Evolutionary conservation across 805 yeast species (phyloP).

Genomic region (Monosporozyma unispora): DNA sequence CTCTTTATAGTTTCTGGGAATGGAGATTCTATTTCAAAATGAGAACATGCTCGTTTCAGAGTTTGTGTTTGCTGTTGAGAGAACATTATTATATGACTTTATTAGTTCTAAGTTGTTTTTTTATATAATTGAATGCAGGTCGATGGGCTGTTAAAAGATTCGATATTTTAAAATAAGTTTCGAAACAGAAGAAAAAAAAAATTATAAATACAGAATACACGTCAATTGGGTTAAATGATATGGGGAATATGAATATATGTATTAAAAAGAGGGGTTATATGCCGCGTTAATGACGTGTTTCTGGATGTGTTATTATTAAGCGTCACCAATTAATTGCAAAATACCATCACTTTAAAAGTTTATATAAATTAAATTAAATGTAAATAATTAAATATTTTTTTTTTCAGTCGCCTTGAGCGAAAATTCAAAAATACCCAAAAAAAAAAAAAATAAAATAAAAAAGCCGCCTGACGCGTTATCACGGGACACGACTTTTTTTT

Average conservation of each 20-base stretch:
- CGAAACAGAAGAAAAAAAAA: not conserved
- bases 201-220: not conserved
- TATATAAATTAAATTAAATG: not conserved
- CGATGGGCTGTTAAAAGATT: not conserved
- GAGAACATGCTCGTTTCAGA: conserved; percentile 3
- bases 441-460: not conserved
- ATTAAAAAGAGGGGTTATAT: not conserved
- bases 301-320: not conserved
- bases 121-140: not conserved
- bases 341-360: not conserved
- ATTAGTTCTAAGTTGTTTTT: not conserved
- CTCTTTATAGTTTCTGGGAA: conserved; percentile 6
- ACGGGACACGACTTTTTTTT: not conserved
- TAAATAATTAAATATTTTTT: not conserved
- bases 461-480: not conserved
- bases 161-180: not conserved
- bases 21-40: conserved; percentile 8
- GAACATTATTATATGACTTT: not conserved
- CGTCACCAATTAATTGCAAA: not conserved
- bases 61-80: not conserved
- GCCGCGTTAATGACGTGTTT: not conserved
- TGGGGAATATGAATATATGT: conserved; percentile 1
- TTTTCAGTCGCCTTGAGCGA: not conserved
- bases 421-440: not conserved
- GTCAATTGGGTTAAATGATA: not conserved